Percentiles rank a stretch among this genome's conserved stretches.
Conservation (phyloP, 305 asterid species). For the Petunia hybrid region DNA sequence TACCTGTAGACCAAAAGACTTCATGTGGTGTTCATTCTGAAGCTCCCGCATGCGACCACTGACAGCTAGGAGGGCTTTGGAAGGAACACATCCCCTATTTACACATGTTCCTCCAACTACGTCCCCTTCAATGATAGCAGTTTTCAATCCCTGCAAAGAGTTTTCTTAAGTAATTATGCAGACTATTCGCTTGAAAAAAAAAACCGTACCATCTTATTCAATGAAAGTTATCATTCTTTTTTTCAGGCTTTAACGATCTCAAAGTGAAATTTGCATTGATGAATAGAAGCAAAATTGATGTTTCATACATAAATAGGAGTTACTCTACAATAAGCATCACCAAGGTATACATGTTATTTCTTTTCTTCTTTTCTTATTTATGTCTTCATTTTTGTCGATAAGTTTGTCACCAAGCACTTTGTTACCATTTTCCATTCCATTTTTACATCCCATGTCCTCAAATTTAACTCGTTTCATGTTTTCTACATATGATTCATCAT, state of each 20-base stretch:
- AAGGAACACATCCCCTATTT: conserved; percentile 91
- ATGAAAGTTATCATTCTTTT: neutral
- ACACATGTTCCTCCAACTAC: conserved; percentile 94
- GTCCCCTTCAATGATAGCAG: conserved; percentile 91
- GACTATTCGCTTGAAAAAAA: neutral
- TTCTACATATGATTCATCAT: neutral
- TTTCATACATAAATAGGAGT: neutral
- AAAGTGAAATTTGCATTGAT: neutral
- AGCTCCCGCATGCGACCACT: conserved; percentile 98
- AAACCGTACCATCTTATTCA: neutral
- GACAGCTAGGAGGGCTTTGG: conserved; percentile 95
- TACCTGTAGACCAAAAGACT: conserved; percentile 92
- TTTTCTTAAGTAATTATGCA: neutral
- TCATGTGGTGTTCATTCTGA: conserved; percentile 86
- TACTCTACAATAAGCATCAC: neutral
- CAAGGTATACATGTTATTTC: neutral
- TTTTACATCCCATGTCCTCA: neutral
- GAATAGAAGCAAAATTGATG: neutral
- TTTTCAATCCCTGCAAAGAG: conserved; percentile 75
- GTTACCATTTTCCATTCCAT: neutral
- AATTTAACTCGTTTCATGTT: neutral
- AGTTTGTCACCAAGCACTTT: neutral
- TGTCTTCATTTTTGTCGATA: neutral
- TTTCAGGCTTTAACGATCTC: neutral
- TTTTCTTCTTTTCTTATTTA: neutral